These are phyloP conservation scores for Imleria badia DNA, from an alignment of 768 basidiomycete genomes.

Conservation along the genomic window DNA sequence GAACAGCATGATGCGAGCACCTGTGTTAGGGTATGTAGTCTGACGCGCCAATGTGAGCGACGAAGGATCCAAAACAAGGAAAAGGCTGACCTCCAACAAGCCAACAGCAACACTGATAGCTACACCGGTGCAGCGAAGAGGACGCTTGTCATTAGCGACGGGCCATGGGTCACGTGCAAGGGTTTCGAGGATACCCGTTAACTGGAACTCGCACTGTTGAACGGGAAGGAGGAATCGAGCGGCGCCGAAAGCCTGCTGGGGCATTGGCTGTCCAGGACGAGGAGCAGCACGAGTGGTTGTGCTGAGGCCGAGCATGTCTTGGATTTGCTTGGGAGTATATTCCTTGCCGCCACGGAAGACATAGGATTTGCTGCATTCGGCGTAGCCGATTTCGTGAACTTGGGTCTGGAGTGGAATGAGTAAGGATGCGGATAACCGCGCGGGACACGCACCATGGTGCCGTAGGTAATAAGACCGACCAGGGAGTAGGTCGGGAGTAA, in stretches of 20 bases:
- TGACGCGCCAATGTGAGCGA: constrained; percentile 14
- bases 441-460: constrained; percentile 79
- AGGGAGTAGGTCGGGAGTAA: constrained; percentile 92
- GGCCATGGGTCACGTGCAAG: constrained; percentile 95
- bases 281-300: constrained; percentile 80
- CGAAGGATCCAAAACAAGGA: neutral
- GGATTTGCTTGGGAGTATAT: constrained; percentile 93
- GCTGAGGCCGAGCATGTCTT: constrained; percentile 90
- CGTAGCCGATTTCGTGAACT: constrained; percentile 97
- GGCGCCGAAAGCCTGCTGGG: constrained; percentile 78
- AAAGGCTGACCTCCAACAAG: constrained; percentile 67
- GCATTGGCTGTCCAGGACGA: constrained; percentile 81
- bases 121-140: constrained; percentile 92
- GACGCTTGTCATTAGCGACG: constrained; percentile 90
- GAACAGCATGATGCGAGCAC: constrained; percentile 95
- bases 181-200: constrained; percentile 89
- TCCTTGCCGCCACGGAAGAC: constrained; percentile 99
- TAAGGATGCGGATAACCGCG: neutral
- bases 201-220: constrained; percentile 91
- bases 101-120: constrained; percentile 93
- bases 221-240: constrained; percentile 91
- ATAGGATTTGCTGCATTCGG: constrained; percentile 95
- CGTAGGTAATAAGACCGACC: constrained; percentile 93
- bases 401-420: constrained; percentile 62
- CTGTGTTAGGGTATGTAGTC: constrained; percentile 94